Evolutionary conservation across 495 filamentous ascomycete species (phyloP).

Genomic region (Amphirosellinia nigrospora): DNA sequence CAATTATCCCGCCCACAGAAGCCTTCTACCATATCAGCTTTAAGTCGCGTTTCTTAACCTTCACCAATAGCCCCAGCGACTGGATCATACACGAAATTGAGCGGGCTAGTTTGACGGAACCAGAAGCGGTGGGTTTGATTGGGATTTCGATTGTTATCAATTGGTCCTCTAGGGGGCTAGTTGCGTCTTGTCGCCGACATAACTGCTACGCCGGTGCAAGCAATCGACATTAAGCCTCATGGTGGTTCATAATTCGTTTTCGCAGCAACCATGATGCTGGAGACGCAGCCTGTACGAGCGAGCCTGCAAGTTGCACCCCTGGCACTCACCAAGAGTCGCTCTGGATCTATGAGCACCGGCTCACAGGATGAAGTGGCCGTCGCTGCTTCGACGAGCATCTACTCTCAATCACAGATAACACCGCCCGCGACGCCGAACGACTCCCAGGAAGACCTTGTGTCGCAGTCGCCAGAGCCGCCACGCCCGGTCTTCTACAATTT

Average conservation of each 20-base stretch:
- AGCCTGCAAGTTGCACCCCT: constrained; percentile 77
- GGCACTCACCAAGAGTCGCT: constrained; percentile 68
- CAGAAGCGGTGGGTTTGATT: neutral
- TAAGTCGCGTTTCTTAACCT: constrained; percentile 5
- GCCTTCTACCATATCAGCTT: constrained; percentile 20
- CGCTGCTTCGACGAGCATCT: constrained; percentile 45
- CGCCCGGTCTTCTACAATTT: constrained; percentile 88
- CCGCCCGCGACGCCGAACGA: constrained; percentile 75
- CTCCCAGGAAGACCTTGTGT: constrained; percentile 61
- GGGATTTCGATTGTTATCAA: constrained; percentile 1
- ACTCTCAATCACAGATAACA: constrained; percentile 66
- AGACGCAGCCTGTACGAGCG: constrained; percentile 55
- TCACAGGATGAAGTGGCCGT: constrained; percentile 46
- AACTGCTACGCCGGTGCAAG: constrained; percentile 38
- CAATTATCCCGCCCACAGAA: constrained; percentile 17
- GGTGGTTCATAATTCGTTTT: constrained; percentile 38
- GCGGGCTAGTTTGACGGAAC: neutral
- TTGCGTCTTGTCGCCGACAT: constrained; percentile 26
- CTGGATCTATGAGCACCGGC: constrained; percentile 51
- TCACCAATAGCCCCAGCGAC: constrained; percentile 5
- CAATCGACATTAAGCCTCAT: constrained; percentile 40
- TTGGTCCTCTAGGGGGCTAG: constrained; percentile 23
- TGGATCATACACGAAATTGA: constrained; percentile 2
- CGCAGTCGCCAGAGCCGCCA: constrained; percentile 49
- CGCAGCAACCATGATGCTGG: constrained; percentile 58